Evolutionary conservation across 164 flowering plant genomes (phyloP).

Genomic region (Stephania japonica): DNA sequence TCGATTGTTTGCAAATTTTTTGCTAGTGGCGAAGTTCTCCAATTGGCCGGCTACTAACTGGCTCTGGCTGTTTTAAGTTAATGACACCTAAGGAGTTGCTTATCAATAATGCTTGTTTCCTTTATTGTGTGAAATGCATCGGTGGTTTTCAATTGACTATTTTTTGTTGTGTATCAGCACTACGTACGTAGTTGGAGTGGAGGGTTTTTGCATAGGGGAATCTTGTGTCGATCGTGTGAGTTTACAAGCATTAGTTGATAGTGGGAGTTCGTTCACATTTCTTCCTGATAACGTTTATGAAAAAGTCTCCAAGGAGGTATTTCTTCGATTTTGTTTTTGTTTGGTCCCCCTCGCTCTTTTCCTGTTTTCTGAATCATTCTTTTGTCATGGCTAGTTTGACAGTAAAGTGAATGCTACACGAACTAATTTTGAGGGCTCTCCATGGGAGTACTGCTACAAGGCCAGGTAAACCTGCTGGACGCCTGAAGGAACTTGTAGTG

Average conservation of each 20-base stretch:
- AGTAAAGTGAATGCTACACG: slow-evolving; percentile 52
- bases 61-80: not conserved
- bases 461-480: slow-evolving; percentile 42
- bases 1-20: not conserved
- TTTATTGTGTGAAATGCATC: too few relatives aligned
- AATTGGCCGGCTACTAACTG: not conserved
- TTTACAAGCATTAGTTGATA: slow-evolving; percentile 65
- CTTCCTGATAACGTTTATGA: slow-evolving; percentile 58
- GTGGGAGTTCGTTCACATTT: slow-evolving; percentile 86
- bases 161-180: slow-evolving; percentile 33
- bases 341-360: not conserved
- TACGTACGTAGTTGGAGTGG: slow-evolving; percentile 69
- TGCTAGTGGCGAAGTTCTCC: not conserved
- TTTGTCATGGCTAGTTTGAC: slow-evolving; percentile 51
- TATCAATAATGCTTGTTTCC: not conserved
- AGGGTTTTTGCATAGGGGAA: slow-evolving; percentile 56
- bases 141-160: slow-evolving; percentile 3
- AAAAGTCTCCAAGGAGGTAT: slow-evolving; percentile 59
- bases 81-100: not conserved
- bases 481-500: slow-evolving; percentile 1
- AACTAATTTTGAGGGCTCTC: slow-evolving; percentile 47
- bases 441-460: slow-evolving; percentile 82
- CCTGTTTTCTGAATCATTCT: not conserved
- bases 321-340: not conserved
- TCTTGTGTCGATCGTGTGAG: slow-evolving; percentile 53